Evolutionary conservation across 75 land plant genomes (phyloP).

Genomic region (Isoetes taiwanensis): DNA sequence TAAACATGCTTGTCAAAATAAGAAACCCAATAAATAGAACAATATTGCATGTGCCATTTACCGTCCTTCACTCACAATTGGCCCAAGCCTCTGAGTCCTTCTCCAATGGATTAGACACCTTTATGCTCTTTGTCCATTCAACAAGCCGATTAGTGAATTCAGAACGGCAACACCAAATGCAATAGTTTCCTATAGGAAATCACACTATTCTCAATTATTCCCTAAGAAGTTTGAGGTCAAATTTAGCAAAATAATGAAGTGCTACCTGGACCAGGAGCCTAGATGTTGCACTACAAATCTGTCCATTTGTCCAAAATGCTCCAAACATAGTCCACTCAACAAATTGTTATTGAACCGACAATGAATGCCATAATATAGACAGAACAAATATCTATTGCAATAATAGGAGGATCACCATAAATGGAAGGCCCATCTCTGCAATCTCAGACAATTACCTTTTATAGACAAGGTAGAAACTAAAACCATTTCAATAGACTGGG

Average conservation of each 20-base stretch:
- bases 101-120: conserved; percentile 82
- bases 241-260: not conserved
- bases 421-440: no score
- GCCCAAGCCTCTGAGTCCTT: conserved; percentile 91
- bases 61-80: conserved; percentile 91
- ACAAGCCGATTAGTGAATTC: conserved; percentile 69
- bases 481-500: no score
- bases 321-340: conserved; percentile 96
- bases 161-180: no score
- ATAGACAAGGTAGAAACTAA: no score
- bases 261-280: conserved; percentile 92
- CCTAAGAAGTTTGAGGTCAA: no score
- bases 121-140: conserved; percentile 66
- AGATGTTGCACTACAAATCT: conserved; percentile 99
- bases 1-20: no score
- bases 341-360: no score
- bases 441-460: no score
- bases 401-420: no score
- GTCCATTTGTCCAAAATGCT: conserved; percentile 99
- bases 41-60: conserved; percentile 18
- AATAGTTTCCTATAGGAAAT: conserved; percentile 91
- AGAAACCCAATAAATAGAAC: not conserved
- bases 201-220: no score
- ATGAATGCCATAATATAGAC: no score
- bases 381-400: no score